phyloP scores from a whole-genome alignment of 2,329 filamentous ascomycete species.

The Penicillium sp. region DNA sequence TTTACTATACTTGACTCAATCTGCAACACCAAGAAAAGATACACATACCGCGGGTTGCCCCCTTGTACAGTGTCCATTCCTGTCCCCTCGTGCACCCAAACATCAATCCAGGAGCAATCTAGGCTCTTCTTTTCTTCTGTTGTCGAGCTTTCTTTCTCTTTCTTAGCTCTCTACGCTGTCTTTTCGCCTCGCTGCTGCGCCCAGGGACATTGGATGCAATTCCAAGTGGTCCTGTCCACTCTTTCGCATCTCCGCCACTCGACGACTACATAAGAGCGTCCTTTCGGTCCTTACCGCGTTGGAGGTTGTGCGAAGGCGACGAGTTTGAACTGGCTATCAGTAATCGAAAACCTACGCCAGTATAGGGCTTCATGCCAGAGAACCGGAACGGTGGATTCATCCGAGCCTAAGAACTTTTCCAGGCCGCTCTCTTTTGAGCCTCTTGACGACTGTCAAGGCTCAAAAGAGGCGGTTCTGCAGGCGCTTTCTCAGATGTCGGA shows the following conservation, averaged over 20 bases:
- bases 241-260: constrained; percentile 17
- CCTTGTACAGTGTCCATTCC: constrained; percentile 20
- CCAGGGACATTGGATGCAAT: constrained; percentile 53
- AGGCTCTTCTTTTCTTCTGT: constrained; percentile 22
- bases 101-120: constrained; percentile 22
- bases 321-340: background rate
- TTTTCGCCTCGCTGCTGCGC: constrained; percentile 7
- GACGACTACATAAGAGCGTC: constrained; percentile 7
- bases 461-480: background rate
- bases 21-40: background rate
- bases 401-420: background rate
- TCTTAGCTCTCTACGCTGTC: constrained; percentile 11
- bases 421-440: background rate
- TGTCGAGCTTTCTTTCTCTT: constrained; percentile 12
- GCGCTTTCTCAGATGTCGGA: constrained; percentile 17
- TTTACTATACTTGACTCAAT: background rate
- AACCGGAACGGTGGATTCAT: background rate
- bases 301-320: background rate
- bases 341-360: background rate
- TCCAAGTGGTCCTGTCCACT: constrained; percentile 24
- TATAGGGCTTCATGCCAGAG: background rate
- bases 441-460: background rate
- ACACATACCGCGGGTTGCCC: constrained; percentile 23
- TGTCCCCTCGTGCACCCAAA: constrained; percentile 18
- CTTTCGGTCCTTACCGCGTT: constrained; percentile 2